Evolutionary conservation across 1,284 basidiomycete genomes (phyloP), one percentile per base, ranked within the genome.

Genomic region (Malassezia equina): DNA sequence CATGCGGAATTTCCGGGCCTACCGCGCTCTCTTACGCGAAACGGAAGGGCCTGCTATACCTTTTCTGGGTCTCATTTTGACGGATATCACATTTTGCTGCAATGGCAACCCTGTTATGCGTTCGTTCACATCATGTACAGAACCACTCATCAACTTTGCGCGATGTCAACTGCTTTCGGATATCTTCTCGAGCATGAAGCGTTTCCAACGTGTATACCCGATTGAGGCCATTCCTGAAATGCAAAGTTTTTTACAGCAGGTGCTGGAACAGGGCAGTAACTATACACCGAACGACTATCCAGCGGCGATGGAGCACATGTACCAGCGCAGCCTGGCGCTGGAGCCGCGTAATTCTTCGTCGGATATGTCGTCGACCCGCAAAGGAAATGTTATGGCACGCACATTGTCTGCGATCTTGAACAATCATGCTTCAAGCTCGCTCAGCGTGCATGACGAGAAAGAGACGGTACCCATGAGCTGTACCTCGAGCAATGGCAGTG

Each of bases 41-140:
- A 63, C 64, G 8, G 40, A 58, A 4, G 63, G 69, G 2, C 69
- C 71, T 1, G 68, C 69, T 19, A 46, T 74, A 15, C 71, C 71
- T 5, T 74, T 73, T 58, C 53, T 71, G n/a, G 88, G 88, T 41
- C 78, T 90, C 21, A 89, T 89, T 75, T 78, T 90, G 59, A 90
- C 89, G 4, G 89, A 93, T 75, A 81, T 95, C 58, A 96, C 90
- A 1, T 98, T 96, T 76, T 91, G 89, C 66, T 83, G 86, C 49
- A 93, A 94, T 69, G 93, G 93, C 33, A 96, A 96, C 75, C 85
- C 89, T 7, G 85, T 86, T 7, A 81, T 84, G 65, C 81, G 93
- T 60, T 80, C 84, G n/a, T 60, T 58, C 19, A 83, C 84, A 51
- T 79, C 85, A 2, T 52, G 54, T 12, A 86, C 88, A 11, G 83